Conservation (phyloP, 2,329 filamentous ascomycete genomes). For the Orbilia javanica region DNA sequence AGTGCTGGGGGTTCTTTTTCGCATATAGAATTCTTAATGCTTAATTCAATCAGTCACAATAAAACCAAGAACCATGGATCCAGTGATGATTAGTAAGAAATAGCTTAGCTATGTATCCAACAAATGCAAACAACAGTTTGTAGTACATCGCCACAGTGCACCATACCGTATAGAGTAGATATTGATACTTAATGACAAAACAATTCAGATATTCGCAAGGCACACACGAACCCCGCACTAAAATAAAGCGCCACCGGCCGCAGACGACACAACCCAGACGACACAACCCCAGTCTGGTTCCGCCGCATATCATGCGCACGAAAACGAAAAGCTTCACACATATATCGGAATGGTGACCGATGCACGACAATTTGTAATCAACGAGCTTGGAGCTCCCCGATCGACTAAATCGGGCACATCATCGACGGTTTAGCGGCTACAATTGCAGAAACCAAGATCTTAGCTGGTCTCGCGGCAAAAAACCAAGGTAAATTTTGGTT, state of each 20-base stretch:
- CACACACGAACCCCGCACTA: neutral
- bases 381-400: too few relatives aligned
- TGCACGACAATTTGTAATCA: too few relatives aligned
- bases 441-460: too few relatives aligned
- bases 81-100: neutral
- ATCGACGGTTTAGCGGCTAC: too few relatives aligned
- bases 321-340: too few relatives aligned
- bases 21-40: neutral
- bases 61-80: neutral
- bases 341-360: too few relatives aligned
- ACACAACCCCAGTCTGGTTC: neutral
- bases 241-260: neutral
- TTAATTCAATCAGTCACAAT: neutral
- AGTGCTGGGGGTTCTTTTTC: neutral
- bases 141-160: neutral
- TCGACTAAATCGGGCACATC: too few relatives aligned
- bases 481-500: too few relatives aligned
- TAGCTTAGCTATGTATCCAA: too few relatives aligned
- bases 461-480: too few relatives aligned
- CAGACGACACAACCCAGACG: constrained; percentile 14
- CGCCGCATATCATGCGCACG: neutral
- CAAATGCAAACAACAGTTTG: neutral
- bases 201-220: neutral
- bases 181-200: too few relatives aligned
- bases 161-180: neutral